These are phyloP conservation scores for Azolla pinnata DNA, from an alignment of 75 land plant species.

Conservation along the genomic window DNA sequence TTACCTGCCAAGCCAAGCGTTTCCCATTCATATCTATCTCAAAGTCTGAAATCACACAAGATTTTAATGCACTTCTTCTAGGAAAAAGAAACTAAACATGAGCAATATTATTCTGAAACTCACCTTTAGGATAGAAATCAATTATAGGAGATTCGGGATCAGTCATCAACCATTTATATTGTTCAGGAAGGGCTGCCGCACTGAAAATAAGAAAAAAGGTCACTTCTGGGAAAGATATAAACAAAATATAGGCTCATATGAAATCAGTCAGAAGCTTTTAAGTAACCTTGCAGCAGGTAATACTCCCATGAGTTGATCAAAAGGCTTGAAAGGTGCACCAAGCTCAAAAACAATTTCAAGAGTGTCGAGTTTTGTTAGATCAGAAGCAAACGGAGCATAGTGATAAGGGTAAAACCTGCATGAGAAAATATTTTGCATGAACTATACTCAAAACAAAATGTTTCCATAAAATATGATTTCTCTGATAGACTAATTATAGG, in stretches of 20 bases:
- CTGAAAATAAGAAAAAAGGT: conserved; percentile 10
- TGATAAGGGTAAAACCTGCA: conserved; percentile 37
- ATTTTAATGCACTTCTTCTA: no score
- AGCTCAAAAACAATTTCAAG: conserved; percentile 10
- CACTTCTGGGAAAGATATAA: neutral
- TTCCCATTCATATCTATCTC: conserved; percentile 88
- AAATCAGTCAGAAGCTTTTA: neutral
- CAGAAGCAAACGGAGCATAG: conserved; percentile 40
- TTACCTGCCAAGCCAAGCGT: conserved; percentile 85
- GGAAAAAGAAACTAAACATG: neutral
- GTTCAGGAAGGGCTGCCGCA: conserved; percentile 24
- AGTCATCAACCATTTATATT: conserved; percentile 23
- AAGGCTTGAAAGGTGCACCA: conserved; percentile 34
- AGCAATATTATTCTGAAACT: neutral
- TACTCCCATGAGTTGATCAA: conserved; percentile 36
- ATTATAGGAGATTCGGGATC: conserved; percentile 19
- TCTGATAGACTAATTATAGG: no score
- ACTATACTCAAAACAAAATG: neutral
- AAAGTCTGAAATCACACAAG: conserved; percentile 45
- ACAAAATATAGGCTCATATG: neutral
- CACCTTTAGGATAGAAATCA: conserved; percentile 33
- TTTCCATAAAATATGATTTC: neutral
- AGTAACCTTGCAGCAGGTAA: conserved; percentile 32
- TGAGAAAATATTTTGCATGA: neutral
- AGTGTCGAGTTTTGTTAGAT: conserved; percentile 10